A percentile compares a stretch with the other conserved stretches of the same genome.
phyloP scores from a whole-genome alignment of 345 rosid genomes.

The Capsella bursapastoris region DNA sequence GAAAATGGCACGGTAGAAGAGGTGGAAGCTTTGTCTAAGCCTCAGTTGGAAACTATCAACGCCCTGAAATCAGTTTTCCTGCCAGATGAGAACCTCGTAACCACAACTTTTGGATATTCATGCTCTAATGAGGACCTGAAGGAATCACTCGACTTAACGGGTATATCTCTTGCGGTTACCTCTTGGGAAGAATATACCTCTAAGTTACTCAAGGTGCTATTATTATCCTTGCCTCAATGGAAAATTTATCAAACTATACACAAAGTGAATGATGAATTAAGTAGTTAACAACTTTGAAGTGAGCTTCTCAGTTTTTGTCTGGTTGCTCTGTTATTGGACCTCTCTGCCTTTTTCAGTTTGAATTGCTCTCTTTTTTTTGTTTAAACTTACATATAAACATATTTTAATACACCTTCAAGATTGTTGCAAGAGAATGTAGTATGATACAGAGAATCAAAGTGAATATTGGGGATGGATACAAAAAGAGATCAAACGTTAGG shows the following conservation, averaged over 20 bases:
- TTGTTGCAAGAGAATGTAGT: constrained; percentile 13
- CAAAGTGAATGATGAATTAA: constrained; percentile 23
- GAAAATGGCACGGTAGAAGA: constrained; percentile 35
- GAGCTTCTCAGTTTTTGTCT: not conserved
- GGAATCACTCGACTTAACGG: constrained; percentile 48
- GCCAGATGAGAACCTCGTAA: constrained; percentile 50
- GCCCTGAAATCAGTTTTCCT: constrained; percentile 47
- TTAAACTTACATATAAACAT: constrained; percentile 12
- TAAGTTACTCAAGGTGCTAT: constrained; percentile 52
- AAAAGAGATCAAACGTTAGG: constrained; percentile 33
- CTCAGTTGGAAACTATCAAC: constrained; percentile 50
- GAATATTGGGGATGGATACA: not conserved
- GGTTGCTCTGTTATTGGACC: not conserved
- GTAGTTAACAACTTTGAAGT: constrained; percentile 8
- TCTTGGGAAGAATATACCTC: constrained; percentile 56
- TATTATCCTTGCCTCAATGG: constrained; percentile 70
- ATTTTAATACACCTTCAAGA: constrained; percentile 1
- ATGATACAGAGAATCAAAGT: constrained; percentile 13
- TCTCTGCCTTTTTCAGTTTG: not conserved
- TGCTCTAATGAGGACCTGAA: not conserved
- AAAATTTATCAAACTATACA: constrained; percentile 54
- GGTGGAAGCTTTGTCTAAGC: constrained; percentile 43
- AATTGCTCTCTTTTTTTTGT: not conserved
- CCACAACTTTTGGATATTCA: constrained; percentile 39
- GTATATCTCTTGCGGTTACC: constrained; percentile 49